Evolutionary conservation across 2,329 filamentous ascomycete genomes (phyloP).

Genomic region (Botrytis fragariae): DNA sequence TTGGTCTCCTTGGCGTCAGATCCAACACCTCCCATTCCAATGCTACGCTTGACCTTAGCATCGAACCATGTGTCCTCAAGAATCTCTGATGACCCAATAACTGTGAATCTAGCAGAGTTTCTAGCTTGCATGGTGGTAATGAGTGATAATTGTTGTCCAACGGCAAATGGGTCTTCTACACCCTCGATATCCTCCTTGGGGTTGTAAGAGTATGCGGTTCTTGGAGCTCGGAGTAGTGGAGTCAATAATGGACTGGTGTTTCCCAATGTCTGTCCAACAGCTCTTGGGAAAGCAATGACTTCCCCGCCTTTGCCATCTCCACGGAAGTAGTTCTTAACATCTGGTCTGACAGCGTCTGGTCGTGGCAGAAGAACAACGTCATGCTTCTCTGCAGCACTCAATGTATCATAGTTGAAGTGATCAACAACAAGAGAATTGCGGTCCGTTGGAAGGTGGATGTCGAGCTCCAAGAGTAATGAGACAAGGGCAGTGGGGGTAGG

Average conservation of each 20-base stretch:
- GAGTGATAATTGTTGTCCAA: conserved; percentile 77
- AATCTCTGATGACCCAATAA: conserved; percentile 83
- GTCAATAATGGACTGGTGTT: conserved; percentile 70
- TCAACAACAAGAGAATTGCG: conserved; percentile 84
- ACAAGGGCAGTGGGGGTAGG: conserved; percentile 70
- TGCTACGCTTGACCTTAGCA: conserved; percentile 61
- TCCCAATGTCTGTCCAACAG: conserved; percentile 79
- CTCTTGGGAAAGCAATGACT: conserved; percentile 76
- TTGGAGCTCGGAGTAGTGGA: conserved; percentile 77
- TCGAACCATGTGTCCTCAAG: conserved; percentile 88
- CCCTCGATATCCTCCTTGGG: conserved; percentile 75
- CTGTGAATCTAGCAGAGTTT: conserved; percentile 85
- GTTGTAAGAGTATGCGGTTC: conserved; percentile 90
- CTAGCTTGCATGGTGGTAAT: conserved; percentile 86
- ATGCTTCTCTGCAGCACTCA: conserved; percentile 76
- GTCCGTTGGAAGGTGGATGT: conserved; percentile 82
- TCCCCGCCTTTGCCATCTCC: conserved; percentile 51
- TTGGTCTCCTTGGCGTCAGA: conserved; percentile 52
- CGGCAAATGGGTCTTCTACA: conserved; percentile 80
- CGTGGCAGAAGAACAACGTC: conserved; percentile 80
- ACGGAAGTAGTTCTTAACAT: conserved; percentile 74
- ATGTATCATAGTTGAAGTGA: conserved; percentile 88
- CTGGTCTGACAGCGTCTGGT: conserved; percentile 62
- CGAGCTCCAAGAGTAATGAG: conserved; percentile 80
- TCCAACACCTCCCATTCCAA: conserved; percentile 44